These are phyloP conservation scores for Diaporthe sp. DNA, from an alignment of 2,329 filamentous ascomycete genomes.

Conservation along the genomic window DNA sequence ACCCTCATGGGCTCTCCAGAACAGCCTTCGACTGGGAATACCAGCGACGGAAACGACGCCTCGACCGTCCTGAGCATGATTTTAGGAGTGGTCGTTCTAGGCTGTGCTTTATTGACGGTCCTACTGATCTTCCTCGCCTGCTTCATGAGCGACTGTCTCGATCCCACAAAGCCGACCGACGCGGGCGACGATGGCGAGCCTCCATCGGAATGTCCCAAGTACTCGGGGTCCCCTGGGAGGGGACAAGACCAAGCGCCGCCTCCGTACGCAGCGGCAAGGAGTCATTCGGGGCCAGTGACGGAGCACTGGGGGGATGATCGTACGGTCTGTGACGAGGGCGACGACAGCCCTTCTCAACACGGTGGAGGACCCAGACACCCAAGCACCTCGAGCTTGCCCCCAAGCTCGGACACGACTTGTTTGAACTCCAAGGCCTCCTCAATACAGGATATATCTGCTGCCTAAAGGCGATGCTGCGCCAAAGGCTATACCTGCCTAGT, in stretches of 20 bases:
- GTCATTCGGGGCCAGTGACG: no score
- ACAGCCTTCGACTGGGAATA: not conserved
- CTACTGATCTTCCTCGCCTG: not conserved
- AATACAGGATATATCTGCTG: not conserved
- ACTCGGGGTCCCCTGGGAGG: not conserved
- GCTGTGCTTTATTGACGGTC: not conserved
- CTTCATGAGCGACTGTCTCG: not conserved
- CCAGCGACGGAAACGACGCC: not conserved
- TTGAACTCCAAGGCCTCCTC: not conserved
- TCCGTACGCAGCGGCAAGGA: not conserved
- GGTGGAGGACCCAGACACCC: not conserved
- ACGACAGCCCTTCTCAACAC: not conserved
- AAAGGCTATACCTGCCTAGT: accelerated
- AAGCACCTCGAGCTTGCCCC: no score
- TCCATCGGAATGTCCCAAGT: not conserved
- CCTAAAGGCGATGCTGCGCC: not conserved
- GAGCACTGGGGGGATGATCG: not conserved
- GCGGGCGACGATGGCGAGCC: not conserved
- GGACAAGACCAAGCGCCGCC: not conserved
- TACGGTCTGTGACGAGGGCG: not conserved
- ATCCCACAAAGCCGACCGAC: not conserved
- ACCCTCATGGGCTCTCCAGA: not conserved
- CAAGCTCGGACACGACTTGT: not conserved
- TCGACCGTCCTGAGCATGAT: not conserved
- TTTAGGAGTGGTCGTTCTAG: not conserved